Conservation (phyloP, 495 filamentous ascomycete species). For the Xylaria intraflava region DNA sequence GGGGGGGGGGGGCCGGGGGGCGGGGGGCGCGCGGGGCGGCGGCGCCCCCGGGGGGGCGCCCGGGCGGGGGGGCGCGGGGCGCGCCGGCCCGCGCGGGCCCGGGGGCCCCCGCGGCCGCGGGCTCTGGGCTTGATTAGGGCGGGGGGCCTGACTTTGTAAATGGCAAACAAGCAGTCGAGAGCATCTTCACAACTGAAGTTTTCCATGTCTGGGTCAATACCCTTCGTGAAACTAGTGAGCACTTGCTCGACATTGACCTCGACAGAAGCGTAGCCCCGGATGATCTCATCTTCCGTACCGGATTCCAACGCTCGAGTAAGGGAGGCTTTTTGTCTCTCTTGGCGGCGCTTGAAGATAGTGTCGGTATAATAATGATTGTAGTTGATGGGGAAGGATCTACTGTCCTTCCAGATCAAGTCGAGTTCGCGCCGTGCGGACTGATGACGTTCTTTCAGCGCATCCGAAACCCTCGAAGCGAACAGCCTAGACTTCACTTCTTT, state of each 20-base stretch:
- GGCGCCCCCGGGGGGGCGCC: too few species aligned
- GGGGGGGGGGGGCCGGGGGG: too few species aligned
- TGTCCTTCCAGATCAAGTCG: conserved; percentile 10
- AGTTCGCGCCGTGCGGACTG: conserved; percentile 8
- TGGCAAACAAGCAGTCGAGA: conserved; percentile 28
- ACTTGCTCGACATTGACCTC: neutral
- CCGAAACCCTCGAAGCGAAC: neutral
- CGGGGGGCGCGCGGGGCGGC: too few species aligned
- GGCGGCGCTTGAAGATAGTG: conserved; percentile 14
- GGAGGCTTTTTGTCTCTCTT: neutral
- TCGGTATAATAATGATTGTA: conserved; percentile 27
- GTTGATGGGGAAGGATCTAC: conserved; percentile 16
- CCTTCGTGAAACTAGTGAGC: neutral
- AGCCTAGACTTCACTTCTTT: conserved; percentile 1
- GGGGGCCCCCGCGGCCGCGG: too few species aligned
- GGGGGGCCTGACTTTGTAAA: conserved; percentile 28
- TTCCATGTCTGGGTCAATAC: conserved; percentile 27
- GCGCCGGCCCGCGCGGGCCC: too few species aligned
- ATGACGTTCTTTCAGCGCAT: neutral
- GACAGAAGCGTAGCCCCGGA: neutral
- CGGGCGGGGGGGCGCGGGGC: too few species aligned
- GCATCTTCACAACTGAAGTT: conserved; percentile 29
- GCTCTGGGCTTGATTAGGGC: neutral
- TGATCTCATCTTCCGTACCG: neutral
- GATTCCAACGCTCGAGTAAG: neutral